A percentile compares a stretch with the other conserved stretches of the same genome.
Conservation (phyloP, 108 stramenopile genomes). For the Cyclotella kingstonii region DNA sequence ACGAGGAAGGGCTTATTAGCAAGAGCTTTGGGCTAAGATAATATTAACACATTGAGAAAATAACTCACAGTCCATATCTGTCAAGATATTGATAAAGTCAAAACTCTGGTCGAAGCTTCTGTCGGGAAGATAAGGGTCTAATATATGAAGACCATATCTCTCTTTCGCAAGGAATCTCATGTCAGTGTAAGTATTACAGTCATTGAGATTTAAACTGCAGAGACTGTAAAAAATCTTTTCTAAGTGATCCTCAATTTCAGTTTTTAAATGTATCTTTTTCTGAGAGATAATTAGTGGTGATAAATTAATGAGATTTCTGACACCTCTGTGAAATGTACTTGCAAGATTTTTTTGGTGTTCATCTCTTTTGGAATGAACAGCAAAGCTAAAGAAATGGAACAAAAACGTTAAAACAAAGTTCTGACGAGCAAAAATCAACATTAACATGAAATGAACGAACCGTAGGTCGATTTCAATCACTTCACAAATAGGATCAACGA, state of each 20-base stretch:
- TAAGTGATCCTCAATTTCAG: constrained; percentile 41
- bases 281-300: constrained; percentile 28
- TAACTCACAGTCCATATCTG: constrained; percentile 49
- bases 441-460: constrained; percentile 2
- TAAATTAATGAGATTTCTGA: constrained; percentile 13
- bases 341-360: neutral
- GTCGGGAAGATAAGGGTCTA: constrained; percentile 58
- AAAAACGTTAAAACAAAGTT: neutral
- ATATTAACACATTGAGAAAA: neutral
- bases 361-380: constrained; percentile 16
- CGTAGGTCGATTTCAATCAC: constrained; percentile 35
- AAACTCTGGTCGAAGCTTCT: constrained; percentile 53
- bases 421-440: neutral
- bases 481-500: constrained; percentile 34
- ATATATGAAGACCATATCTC: constrained; percentile 47
- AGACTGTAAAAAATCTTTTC: constrained; percentile 60
- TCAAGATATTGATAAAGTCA: constrained; percentile 65
- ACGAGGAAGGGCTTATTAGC: too few relatives aligned
- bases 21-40: too few relatives aligned
- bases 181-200: constrained; percentile 63
- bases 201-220: constrained; percentile 59
- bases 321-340: constrained; percentile 1
- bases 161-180: constrained; percentile 55
- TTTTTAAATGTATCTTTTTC: constrained; percentile 28
- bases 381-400: constrained; percentile 12